phyloP scores from a whole-genome alignment of 2,329 filamentous ascomycete species.

The Claviceps sp. region DNA sequence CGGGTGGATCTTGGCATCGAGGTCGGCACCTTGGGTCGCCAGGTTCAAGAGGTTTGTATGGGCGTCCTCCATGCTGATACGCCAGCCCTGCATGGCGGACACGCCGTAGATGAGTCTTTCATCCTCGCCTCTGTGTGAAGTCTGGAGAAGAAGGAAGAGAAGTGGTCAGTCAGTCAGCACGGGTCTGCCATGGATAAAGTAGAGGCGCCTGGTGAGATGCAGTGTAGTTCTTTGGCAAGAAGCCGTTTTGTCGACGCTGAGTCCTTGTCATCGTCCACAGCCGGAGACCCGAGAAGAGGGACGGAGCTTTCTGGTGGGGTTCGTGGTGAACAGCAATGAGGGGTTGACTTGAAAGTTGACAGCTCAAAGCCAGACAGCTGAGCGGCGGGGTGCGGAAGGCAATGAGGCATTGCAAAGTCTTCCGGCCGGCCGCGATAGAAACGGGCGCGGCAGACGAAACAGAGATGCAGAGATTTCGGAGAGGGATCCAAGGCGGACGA shows the following conservation, averaged over 20 bases:
- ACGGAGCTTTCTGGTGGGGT: not conserved
- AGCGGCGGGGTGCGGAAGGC: not conserved
- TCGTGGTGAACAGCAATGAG: slow-evolving; percentile 1
- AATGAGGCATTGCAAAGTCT: not conserved
- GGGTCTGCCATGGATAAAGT: not conserved
- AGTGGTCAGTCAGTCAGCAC: slow-evolving; percentile 18
- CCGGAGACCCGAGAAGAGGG: not conserved
- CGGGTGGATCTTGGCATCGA: slow-evolving; percentile 49
- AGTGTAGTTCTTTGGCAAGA: not conserved
- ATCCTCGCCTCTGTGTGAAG: slow-evolving; percentile 83
- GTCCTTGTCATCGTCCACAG: not conserved
- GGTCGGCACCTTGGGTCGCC: slow-evolving; percentile 35
- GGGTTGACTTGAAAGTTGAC: not conserved
- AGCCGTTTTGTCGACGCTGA: no score
- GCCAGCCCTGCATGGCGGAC: slow-evolving; percentile 99
- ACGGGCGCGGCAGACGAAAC: not conserved
- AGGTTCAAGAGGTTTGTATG: slow-evolving; percentile 86
- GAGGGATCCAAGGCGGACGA: slow-evolving; percentile 9
- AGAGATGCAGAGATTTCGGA: slow-evolving; percentile 1
- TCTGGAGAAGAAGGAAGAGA: slow-evolving; percentile 33
- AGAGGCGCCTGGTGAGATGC: not conserved
- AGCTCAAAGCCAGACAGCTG: not conserved
- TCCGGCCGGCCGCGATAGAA: no score
- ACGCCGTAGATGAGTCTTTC: slow-evolving; percentile 85
- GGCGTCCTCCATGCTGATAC: slow-evolving; percentile 98